Evolutionary conservation across 345 rosid genomes (phyloP).

Genomic region (Hypericum perforatum): DNA sequence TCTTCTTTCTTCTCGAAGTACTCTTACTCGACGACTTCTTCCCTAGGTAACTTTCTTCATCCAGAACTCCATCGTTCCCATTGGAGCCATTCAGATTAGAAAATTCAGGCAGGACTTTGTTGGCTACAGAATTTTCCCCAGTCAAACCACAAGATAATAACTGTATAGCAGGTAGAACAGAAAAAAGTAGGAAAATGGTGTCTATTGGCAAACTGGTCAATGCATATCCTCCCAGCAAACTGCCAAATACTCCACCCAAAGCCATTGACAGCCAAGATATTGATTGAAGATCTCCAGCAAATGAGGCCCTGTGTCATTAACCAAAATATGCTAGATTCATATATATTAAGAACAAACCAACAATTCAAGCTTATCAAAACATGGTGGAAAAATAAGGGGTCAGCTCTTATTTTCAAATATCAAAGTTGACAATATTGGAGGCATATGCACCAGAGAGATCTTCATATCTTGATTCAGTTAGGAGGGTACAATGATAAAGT

Average conservation of each 20-base stretch:
- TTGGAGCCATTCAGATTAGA: constrained; percentile 25
- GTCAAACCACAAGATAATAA: constrained; percentile 69
- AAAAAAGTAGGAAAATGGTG: constrained; percentile 67
- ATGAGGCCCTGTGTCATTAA: constrained; percentile 47
- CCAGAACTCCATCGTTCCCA: constrained; percentile 23
- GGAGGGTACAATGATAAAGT: too few species aligned
- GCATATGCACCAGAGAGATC: too few species aligned
- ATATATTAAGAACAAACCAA: too few species aligned
- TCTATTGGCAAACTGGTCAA: constrained; percentile 54
- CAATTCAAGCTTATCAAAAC: too few species aligned
- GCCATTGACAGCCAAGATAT: constrained; percentile 91
- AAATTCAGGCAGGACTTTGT: constrained; percentile 23
- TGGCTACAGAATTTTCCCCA: constrained; percentile 37
- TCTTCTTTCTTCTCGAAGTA: constrained; percentile 61
- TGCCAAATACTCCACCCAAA: constrained; percentile 83
- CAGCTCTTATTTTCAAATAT: too few species aligned
- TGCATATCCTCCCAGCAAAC: constrained; percentile 84
- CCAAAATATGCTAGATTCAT: too few species aligned
- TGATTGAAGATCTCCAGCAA: constrained; percentile 95
- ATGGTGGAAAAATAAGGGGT: too few species aligned
- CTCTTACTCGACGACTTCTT: constrained; percentile 32
- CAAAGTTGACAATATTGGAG: too few species aligned
- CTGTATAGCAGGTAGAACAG: constrained; percentile 59
- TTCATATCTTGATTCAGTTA: too few species aligned
- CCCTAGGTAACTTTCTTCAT: constrained; percentile 25